Base-by-base conservation (phyloP, 2,329 filamentous ascomycete species). In the Talaromyces sp. region DNA sequence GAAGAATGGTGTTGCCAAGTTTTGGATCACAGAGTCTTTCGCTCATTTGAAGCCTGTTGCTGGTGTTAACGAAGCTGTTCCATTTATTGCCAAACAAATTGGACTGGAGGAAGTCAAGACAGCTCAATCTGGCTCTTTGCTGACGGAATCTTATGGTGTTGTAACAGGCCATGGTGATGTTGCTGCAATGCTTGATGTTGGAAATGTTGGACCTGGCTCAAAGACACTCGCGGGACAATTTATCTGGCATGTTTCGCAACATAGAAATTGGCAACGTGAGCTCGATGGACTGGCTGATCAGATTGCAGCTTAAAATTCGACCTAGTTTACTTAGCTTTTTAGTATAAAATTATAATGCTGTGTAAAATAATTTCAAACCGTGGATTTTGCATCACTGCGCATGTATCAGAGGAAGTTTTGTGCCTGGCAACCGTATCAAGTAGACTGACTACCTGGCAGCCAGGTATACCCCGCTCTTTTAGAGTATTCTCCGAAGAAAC, bases 11-110 rank as follows among this genome's bases (percentile, higher is more conserved):
- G 85, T 89, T 14, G 88, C 87, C 0, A 70, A 89, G 7, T 87
- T 92, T 74, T 93, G 87, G 84, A 75, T 93, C 2, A 82, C 88
- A 2, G 90, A 94, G 71, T 87, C 89, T 0, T 94, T 92, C 59
- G 89, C 89, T 0, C 90, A 94, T 55, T 79, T 92, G 48, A 93
- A 93, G 78, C 76, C 88, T 1, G 88, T 94, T 40, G 88, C 84
- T 1, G 89, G 86, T 0, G 85, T 86, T 0, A 88, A 87, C 35
- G 70, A 72, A 50, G 68, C 65, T 9, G 68, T 70, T 6, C 49
- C 62, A 1, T 66, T 72, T 24, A 67, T 73, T 6, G 52, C 61
- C 52, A 52, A 51, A 16, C 68, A 69, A 40, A 67, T 70, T 17
- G 61, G 56, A 4, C 47, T 70, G 16, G 55, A 64, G 9, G 62